A percentile compares a stretch with the other conserved stretches of the same genome.
phyloP scores from a whole-genome alignment of 257 asterid genomes.

The Osmanthus fragrans region DNA sequence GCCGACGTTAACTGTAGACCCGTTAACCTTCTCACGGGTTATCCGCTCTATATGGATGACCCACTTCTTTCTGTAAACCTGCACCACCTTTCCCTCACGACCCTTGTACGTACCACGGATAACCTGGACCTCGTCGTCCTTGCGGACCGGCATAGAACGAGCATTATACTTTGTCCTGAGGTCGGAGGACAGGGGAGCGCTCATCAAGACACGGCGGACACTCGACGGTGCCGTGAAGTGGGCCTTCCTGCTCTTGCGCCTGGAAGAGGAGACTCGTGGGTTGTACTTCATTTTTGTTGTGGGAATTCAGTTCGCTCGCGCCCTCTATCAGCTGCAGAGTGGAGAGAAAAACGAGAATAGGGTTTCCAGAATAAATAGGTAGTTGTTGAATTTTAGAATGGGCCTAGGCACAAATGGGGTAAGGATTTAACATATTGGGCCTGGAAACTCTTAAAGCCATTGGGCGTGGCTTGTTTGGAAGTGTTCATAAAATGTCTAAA shows the following conservation, averaged over 20 bases:
- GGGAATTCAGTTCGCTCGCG: background rate
- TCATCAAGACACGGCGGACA: constrained; percentile 82
- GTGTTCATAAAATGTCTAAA: no score
- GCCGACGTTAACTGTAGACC: constrained; percentile 85
- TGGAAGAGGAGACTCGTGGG: constrained; percentile 76
- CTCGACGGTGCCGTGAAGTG: constrained; percentile 93
- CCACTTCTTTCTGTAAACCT: constrained; percentile 89
- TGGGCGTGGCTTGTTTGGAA: no score
- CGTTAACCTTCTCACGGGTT: constrained; percentile 83
- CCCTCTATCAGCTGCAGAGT: background rate
- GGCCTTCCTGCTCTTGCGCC: constrained; percentile 86
- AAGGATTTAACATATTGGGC: background rate
- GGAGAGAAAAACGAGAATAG: constrained; percentile 16
- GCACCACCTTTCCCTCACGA: constrained; percentile 85
- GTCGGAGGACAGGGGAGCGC: constrained; percentile 71
- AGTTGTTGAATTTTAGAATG: background rate
- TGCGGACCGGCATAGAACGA: constrained; percentile 83
- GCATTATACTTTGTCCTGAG: constrained; percentile 71
- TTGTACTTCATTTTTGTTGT: constrained; percentile 61
- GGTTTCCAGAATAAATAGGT: constrained; percentile 14
- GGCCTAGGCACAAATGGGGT: background rate
- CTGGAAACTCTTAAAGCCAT: no score
- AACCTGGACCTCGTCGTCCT: constrained; percentile 86
- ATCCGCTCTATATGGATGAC: constrained; percentile 88
- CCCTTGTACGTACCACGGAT: constrained; percentile 91